These are phyloP conservation scores for Trichoderma endophyticum DNA, from an alignment of 2,329 filamentous ascomycete genomes.

Conservation along the genomic window DNA sequence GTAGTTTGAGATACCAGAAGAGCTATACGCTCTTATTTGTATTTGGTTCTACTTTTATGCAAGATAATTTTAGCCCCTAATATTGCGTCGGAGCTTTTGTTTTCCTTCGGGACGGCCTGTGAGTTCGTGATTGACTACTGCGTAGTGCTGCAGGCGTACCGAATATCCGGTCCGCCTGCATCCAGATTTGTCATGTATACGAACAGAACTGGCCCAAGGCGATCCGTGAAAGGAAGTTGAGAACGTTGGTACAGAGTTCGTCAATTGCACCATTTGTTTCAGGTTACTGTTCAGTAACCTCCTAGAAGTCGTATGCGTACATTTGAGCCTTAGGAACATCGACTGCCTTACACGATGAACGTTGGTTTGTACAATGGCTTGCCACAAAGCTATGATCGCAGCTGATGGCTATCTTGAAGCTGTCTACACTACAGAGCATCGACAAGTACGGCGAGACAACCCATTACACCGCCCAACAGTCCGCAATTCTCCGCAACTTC, in stretches of 20 bases:
- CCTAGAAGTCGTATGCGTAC: not conserved
- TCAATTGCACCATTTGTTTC: not conserved
- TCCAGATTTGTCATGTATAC: not conserved
- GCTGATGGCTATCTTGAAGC: not conserved
- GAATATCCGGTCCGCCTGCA: not conserved
- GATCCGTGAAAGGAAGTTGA: not conserved
- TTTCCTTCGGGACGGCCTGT: not conserved
- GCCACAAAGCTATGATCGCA: not conserved
- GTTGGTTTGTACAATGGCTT: not conserved
- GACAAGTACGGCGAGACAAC: not conserved
- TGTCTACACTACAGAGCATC: not conserved
- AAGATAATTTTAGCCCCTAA: not conserved
- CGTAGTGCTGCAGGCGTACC: not conserved
- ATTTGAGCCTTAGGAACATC: not conserved
- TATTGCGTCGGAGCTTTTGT: not conserved
- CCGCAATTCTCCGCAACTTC: not conserved
- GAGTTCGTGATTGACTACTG: not conserved
- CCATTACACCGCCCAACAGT: not conserved
- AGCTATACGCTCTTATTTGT: not conserved
- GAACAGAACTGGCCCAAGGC: not conserved
- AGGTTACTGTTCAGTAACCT: not conserved
- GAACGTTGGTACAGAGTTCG: not conserved
- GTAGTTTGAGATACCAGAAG: constrained; percentile 4
- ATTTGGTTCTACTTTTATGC: not conserved
- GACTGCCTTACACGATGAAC: not conserved